Conservation (phyloP, 2,329 filamentous ascomycete genomes). For the Alternaria consortialis region DNA sequence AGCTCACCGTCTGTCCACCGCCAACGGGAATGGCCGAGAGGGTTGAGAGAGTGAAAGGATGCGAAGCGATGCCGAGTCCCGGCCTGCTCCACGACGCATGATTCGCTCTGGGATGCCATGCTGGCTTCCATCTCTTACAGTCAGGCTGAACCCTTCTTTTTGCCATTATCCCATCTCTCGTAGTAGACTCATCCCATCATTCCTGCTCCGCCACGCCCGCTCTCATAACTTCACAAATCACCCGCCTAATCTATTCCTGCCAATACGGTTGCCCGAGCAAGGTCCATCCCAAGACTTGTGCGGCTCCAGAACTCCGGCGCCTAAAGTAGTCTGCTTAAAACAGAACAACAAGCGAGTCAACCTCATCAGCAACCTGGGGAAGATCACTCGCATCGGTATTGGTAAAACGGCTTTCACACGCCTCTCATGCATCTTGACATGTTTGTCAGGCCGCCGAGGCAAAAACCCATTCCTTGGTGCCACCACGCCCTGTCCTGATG, state of each 20-base stretch:
- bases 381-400: conserved; percentile 14
- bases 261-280: neutral
- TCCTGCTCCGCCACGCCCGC: conserved; percentile 7
- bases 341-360: conserved; percentile 16
- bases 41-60: neutral
- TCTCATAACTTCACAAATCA: neutral
- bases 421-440: conserved; percentile 7
- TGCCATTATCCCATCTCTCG: neutral
- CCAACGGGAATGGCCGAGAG: conserved; percentile 13
- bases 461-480: conserved; percentile 1
- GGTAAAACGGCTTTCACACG: conserved; percentile 10
- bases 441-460: conserved; percentile 14
- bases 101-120: neutral
- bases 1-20: conserved; percentile 12
- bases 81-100: neutral
- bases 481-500: conserved; percentile 11
- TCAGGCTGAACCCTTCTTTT: neutral
- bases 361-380: conserved; percentile 11
- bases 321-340: conserved; percentile 2
- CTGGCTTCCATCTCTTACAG: neutral
- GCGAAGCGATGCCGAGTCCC: neutral
- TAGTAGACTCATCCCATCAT: neutral
- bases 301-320: conserved; percentile 15
- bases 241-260: conserved; percentile 3
- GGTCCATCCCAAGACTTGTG: conserved; percentile 12